Conservation (phyloP, 768 basidiomycete species). For the Austroboletus eburneus region DNA sequence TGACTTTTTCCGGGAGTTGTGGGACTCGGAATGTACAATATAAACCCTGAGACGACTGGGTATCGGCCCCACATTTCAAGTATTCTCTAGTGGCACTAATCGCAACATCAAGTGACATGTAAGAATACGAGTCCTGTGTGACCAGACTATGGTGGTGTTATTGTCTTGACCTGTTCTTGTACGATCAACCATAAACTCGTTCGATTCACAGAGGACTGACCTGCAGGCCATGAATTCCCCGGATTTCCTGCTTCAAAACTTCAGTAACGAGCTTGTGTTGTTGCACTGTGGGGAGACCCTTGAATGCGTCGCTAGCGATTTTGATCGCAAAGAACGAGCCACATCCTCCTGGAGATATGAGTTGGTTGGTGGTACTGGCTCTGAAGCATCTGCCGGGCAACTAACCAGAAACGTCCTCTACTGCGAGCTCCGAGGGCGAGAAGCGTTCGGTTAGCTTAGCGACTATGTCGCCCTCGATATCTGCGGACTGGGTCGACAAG, state of each 20-base stretch:
- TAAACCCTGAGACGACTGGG: background rate
- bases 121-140: constrained; percentile 1
- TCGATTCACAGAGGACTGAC: constrained; percentile 39
- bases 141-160: constrained; percentile 23
- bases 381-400: background rate
- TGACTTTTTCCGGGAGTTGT: too few relatives aligned
- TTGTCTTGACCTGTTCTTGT: constrained; percentile 40
- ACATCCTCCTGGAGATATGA: constrained; percentile 69
- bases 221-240: constrained; percentile 90
- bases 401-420: constrained; percentile 94
- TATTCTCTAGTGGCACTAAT: constrained; percentile 5
- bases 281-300: constrained; percentile 81
- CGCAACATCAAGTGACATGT: constrained; percentile 1
- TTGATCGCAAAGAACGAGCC: constrained; percentile 95
- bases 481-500: constrained; percentile 23
- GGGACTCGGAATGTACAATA: too few relatives aligned
- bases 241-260: constrained; percentile 82
- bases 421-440: constrained; percentile 73
- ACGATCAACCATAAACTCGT: constrained; percentile 4
- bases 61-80: background rate
- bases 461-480: constrained; percentile 54
- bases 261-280: constrained; percentile 91
- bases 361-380: constrained; percentile 3
- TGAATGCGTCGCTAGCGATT: constrained; percentile 81
- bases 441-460: constrained; percentile 72